Percentiles rank a stretch among this genome's conserved stretches.
Conservation (phyloP, 306 rosid species). For the Arachis stenosperma region DNA sequence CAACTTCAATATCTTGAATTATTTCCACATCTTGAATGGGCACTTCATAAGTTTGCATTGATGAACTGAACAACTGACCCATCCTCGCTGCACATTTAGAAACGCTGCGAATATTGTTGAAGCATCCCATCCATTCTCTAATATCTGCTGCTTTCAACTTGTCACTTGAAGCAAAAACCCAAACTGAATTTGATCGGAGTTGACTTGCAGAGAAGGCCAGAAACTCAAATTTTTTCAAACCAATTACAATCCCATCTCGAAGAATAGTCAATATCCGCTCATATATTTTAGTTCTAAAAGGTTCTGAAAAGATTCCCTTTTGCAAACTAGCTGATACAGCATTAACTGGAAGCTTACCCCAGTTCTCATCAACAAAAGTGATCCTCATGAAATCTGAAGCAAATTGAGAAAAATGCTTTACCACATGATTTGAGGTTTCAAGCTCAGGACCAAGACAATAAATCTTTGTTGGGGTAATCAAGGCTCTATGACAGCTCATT, state of each 20-base stretch:
- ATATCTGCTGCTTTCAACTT: slow-evolving; percentile 76
- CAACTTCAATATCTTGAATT: slow-evolving; percentile 80
- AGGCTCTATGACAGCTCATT: slow-evolving; percentile 90
- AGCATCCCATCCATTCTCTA: slow-evolving; percentile 97
- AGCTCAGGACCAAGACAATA: slow-evolving; percentile 94
- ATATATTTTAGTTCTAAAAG: slow-evolving; percentile 67
- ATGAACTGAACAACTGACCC: slow-evolving; percentile 97
- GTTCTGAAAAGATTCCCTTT: slow-evolving; percentile 62
- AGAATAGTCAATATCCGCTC: slow-evolving; percentile 70
- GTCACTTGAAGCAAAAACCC: slow-evolving; percentile 97
- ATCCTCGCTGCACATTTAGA: slow-evolving; percentile 98
- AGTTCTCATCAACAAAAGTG: slow-evolving; percentile 94
- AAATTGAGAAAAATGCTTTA: slow-evolving; percentile 69
- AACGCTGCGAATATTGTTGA: slow-evolving; percentile 74
- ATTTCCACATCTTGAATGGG: slow-evolving; percentile 71
- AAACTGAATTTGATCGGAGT: slow-evolving; percentile 82
- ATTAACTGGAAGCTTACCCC: slow-evolving; percentile 78
- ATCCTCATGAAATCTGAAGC: slow-evolving; percentile 88
- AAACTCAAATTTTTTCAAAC: slow-evolving; percentile 79
- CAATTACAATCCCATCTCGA: slow-evolving; percentile 84
- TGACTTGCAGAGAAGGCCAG: slow-evolving; percentile 98
- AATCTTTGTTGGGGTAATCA: slow-evolving; percentile 83
- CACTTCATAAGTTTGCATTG: slow-evolving; percentile 74
- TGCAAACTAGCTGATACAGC: slow-evolving; percentile 66
- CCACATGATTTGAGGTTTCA: slow-evolving; percentile 89